Conservation (phyloP, 176 grass and related monocot genomes). For the Zoysia japonica region DNA sequence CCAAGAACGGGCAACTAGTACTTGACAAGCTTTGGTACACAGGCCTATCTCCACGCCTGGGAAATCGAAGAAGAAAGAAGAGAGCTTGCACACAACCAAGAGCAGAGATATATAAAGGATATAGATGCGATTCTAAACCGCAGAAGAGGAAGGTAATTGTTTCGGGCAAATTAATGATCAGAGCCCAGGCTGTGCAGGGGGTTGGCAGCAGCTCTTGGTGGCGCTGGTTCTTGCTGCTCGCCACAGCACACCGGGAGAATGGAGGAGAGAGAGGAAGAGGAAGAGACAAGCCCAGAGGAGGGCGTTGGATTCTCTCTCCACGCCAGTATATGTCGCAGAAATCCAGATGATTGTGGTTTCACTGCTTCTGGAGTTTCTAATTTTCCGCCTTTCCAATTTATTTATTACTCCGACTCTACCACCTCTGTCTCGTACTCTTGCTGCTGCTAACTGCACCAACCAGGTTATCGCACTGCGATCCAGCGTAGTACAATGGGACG, state of each 20-base stretch:
- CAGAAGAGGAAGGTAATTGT: slow-evolving; percentile 60
- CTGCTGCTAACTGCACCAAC: slow-evolving; percentile 26
- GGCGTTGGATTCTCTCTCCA: slow-evolving; percentile 77
- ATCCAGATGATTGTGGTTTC: slow-evolving; percentile 58
- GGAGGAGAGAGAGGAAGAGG: slow-evolving; percentile 41
- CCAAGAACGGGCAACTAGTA: slow-evolving; percentile 37
- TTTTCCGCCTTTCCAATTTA: slow-evolving; percentile 18
- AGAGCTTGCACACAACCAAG: slow-evolving; percentile 36
- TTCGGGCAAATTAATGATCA: slow-evolving; percentile 51
- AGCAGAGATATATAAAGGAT: slow-evolving; percentile 43
- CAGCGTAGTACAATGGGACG: background rate
- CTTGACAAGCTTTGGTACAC: slow-evolving; percentile 40
- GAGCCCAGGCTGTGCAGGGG: slow-evolving; percentile 53
- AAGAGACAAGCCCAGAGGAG: slow-evolving; percentile 65
- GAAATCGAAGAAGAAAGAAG: slow-evolving; percentile 48
- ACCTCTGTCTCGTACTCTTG: background rate
- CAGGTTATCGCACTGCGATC: background rate
- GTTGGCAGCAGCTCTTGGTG: slow-evolving; percentile 51
- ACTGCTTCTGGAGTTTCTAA: slow-evolving; percentile 42
- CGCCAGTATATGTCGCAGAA: slow-evolving; percentile 43
- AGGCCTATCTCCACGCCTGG: slow-evolving; percentile 36
- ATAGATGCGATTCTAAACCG: slow-evolving; percentile 46
- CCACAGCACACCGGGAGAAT: slow-evolving; percentile 21
- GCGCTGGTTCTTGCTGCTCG: slow-evolving; percentile 42
- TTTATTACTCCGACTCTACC: background rate